These are phyloP conservation scores for Lithospermum erythrorhizon DNA, from an alignment of 257 asterid species.

Conservation along the genomic window DNA sequence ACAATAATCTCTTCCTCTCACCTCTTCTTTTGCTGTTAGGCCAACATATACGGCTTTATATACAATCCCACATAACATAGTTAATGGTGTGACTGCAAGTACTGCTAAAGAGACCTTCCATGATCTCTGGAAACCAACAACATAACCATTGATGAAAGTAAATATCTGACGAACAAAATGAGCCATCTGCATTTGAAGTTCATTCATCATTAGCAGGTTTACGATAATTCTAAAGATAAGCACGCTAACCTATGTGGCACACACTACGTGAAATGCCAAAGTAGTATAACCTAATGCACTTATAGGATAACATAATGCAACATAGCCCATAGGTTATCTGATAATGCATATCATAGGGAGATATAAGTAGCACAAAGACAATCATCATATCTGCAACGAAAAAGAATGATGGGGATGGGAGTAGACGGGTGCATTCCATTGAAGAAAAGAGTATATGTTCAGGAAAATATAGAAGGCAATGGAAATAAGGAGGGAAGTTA, in stretches of 20 bases:
- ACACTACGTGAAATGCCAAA: too few species aligned
- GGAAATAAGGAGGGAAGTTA: too few species aligned
- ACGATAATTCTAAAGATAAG: not conserved
- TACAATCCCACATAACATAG: conserved; percentile 76
- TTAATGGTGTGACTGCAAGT: conserved; percentile 74
- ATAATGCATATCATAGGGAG: too few species aligned
- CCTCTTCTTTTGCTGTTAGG: conserved; percentile 78
- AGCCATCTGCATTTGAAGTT: conserved; percentile 49
- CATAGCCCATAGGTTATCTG: too few species aligned
- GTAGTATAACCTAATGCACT: too few species aligned
- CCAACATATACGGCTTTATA: conserved; percentile 77
- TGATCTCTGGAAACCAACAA: conserved; percentile 55
- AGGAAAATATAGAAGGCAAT: too few species aligned
- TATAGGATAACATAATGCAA: too few species aligned
- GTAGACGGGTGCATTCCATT: too few species aligned
- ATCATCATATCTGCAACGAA: too few species aligned
- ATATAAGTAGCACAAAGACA: too few species aligned
- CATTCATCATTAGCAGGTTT: conserved; percentile 1
- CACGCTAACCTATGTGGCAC: too few species aligned
- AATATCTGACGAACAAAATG: conserved; percentile 76
- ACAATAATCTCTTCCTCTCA: conserved; percentile 11
- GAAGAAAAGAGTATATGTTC: too few species aligned
- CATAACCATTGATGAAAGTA: conserved; percentile 65
- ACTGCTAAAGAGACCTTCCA: conserved; percentile 66
- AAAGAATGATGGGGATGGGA: not conserved